These are phyloP conservation scores for Grosmannia penicillata DNA, from an alignment of 2,329 filamentous ascomycete genomes.

Conservation along the genomic window DNA sequence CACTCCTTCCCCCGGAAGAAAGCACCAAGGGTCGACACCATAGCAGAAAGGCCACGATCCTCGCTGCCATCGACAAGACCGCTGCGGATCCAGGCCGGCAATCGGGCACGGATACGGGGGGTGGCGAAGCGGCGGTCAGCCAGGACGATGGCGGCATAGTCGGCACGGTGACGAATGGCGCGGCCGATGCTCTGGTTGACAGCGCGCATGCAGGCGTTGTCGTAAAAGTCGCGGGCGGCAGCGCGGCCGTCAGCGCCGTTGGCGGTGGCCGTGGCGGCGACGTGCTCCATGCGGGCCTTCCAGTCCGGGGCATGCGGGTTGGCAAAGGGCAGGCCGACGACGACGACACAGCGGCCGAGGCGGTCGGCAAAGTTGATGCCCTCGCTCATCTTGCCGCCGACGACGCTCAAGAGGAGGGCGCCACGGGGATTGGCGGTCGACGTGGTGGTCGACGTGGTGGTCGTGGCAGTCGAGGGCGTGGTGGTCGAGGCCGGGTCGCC, in stretches of 20 bases:
- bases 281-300: constrained; percentile 81
- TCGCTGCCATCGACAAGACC: constrained; percentile 42
- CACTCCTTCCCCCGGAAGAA: constrained; percentile 42
- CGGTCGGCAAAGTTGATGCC: constrained; percentile 96
- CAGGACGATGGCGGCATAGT: constrained; percentile 84
- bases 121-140: constrained; percentile 68
- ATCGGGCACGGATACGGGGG: constrained; percentile 57
- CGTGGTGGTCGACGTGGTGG: constrained; percentile 5
- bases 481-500: constrained; percentile 6
- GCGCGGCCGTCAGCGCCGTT: constrained; percentile 2
- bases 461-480: background rate
- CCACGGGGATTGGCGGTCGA: too few relatives aligned
- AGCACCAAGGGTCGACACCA: constrained; percentile 40
- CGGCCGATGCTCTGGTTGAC: constrained; percentile 95
- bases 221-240: constrained; percentile 62
- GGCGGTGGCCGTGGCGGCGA: constrained; percentile 34
- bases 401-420: constrained; percentile 74
- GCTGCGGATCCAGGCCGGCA: constrained; percentile 77
- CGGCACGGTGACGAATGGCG: constrained; percentile 72
- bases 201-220: constrained; percentile 90
- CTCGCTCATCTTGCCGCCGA: constrained; percentile 90
- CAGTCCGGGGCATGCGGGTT: constrained; percentile 83
- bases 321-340: constrained; percentile 87
- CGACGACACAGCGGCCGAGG: constrained; percentile 75
- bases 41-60: constrained; percentile 34